Evolutionary conservation across 2,329 filamentous ascomycete genomes (phyloP), one percentile per base, ranked within the genome.

Genomic region (Fusarium dlaminii): DNA sequence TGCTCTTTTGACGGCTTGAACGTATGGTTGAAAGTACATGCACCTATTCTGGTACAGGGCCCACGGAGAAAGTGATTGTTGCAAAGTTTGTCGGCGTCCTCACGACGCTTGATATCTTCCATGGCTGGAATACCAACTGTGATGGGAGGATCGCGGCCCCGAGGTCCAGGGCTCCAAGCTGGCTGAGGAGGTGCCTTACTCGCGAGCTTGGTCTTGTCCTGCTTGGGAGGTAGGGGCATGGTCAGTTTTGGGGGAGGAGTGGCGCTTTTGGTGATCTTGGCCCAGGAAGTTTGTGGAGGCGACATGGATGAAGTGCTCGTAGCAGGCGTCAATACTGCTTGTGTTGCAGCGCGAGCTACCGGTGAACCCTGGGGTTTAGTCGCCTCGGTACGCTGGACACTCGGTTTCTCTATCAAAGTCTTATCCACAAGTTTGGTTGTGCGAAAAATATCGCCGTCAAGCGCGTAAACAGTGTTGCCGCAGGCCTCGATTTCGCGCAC

Each of bases 41-140:
- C 81, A n/a, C 85, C 82, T 15, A 84, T 84, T 74, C 90, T 90
- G 54, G 83, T 78, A 73, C 90, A 91, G 2, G 86, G 86, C 0
- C 88, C 89, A 24, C 88, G 84, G 36, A 91, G 84, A 75, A 89
- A 91, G 75, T 90, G 88, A 55, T 89, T 89, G 78, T 91, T 91
- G 83, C 90, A 91, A 13, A 90, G 81, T 79, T 91, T 91, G 69
- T 87, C 85, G 73, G 81, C 82, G 37, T 86, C 87, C 63, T 86
- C 87, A 66, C 89, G 84, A 77, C 86, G 88, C 82, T 89, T 90
- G 75, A 91, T 85, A 29, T 80, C 83, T 20, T 91, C 89, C 67
- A 91, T 79, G 13, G 84, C 84, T 3, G 78, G 68, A 34, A 87
- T 80, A 9, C 86, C 87, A 29, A 88, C 82, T 5, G 80, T 80